A percentile compares a stretch with the other conserved stretches of the same genome.
Conservation (phyloP, 495 filamentous ascomycete genomes). For the Xylaria castorea region DNA sequence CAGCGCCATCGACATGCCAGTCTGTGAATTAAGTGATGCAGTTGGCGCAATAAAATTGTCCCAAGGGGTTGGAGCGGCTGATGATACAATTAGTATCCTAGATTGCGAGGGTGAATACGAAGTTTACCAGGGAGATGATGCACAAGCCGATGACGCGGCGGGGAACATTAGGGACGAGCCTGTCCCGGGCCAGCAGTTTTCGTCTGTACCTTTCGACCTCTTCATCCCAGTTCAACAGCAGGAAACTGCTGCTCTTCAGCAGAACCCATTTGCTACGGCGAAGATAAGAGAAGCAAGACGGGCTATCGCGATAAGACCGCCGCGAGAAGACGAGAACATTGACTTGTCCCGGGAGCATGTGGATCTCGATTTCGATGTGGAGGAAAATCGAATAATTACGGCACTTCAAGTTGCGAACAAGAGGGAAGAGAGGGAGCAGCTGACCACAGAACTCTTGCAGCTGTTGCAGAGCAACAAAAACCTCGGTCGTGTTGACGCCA, state of each 20-base stretch:
- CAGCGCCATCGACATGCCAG: slow-evolving; percentile 27
- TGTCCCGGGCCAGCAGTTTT: neutral
- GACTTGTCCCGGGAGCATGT: neutral
- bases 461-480: neutral
- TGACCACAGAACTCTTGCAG: neutral
- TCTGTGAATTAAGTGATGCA: neutral
- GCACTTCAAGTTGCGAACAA: neutral
- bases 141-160: neutral
- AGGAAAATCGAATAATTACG: neutral
- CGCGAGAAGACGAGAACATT: neutral
- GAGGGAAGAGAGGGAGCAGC: neutral
- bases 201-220: neutral
- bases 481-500: neutral
- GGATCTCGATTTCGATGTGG: neutral
- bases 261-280: neutral
- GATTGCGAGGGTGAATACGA: slow-evolving; percentile 10
- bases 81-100: neutral
- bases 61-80: neutral
- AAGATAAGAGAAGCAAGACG: neutral
- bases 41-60: neutral
- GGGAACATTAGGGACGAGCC: neutral
- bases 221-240: neutral
- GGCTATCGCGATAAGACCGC: neutral
- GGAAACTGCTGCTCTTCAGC: neutral
- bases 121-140: slow-evolving; percentile 13